Percentiles rank a stretch among this genome's conserved stretches.
Evolutionary conservation across 768 basidiomycete species (phyloP).

Genomic region (Cystobasidium onofrii): DNA sequence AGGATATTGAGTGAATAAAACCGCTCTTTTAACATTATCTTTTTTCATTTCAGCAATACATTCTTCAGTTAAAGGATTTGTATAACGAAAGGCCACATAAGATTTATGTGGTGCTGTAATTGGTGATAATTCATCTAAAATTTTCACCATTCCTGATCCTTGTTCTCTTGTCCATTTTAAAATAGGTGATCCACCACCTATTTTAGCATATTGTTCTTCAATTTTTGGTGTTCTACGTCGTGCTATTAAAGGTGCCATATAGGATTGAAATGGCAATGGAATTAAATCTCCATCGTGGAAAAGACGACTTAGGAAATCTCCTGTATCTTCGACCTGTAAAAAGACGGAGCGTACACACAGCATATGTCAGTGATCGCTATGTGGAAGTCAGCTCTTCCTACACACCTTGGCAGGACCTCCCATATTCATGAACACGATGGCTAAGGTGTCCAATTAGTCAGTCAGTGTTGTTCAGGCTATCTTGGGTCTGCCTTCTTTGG

Average conservation of each 20-base stretch:
- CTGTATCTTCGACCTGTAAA: conserved; percentile 73
- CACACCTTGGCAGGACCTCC: conserved; percentile 86
- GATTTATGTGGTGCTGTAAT: conserved; percentile 87
- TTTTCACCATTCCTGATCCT: conserved; percentile 76
- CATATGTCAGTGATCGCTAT: not conserved
- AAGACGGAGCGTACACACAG: not conserved
- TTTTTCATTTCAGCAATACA: conserved; percentile 72
- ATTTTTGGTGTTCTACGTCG: conserved; percentile 80
- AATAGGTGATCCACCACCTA: conserved; percentile 96
- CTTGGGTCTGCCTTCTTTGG: not conserved
- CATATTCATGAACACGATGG: conserved; percentile 98
- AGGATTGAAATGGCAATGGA: conserved; percentile 80
- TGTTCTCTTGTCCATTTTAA: conserved; percentile 78
- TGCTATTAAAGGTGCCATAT: conserved; percentile 82
- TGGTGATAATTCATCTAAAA: conserved; percentile 91
- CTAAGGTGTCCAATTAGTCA: too few relatives aligned
- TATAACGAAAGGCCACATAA: conserved; percentile 91
- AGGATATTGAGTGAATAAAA: conserved; percentile 97
- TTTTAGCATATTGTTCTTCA: conserved; percentile 85
- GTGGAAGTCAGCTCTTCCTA: too few relatives aligned
- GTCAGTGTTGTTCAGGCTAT: too few relatives aligned
- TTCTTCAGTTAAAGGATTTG: conserved; percentile 73
- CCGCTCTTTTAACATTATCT: conserved; percentile 82
- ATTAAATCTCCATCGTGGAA: conserved; percentile 90
- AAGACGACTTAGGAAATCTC: conserved; percentile 82